These are phyloP conservation scores for Scheffersomyces stipitis DNA, from an alignment of 805 yeast species.

Conservation along the genomic window DNA sequence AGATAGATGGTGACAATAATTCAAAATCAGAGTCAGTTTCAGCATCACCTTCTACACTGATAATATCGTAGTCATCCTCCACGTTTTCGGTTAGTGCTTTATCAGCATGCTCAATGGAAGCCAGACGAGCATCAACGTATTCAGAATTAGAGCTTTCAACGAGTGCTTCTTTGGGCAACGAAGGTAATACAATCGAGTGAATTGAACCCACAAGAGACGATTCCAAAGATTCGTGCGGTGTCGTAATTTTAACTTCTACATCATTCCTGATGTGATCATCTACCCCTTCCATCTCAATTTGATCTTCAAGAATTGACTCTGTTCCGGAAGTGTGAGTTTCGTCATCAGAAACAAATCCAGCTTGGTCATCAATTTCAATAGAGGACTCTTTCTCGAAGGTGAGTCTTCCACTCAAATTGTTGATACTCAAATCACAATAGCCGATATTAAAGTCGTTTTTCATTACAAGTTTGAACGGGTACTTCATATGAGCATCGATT, in stretches of 20 bases:
- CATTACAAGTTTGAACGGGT: slow-evolving; percentile 32
- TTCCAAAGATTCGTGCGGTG: neutral
- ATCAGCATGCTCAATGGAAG: slow-evolving; percentile 2
- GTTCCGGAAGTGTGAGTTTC: slow-evolving; percentile 6
- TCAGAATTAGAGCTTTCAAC: slow-evolving; percentile 14
- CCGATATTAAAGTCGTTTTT: slow-evolving; percentile 18
- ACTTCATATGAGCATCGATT: slow-evolving; percentile 29
- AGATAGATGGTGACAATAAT: slow-evolving; percentile 28
- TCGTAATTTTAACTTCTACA: slow-evolving; percentile 1
- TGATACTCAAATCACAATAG: slow-evolving; percentile 20
- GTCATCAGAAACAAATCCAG: neutral
- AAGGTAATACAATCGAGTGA: slow-evolving; percentile 31
- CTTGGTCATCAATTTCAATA: neutral
- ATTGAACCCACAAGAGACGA: slow-evolving; percentile 15
- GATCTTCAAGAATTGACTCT: slow-evolving; percentile 5
- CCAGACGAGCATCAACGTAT: slow-evolving; percentile 19
- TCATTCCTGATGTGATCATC: slow-evolving; percentile 10
- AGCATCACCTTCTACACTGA: slow-evolving; percentile 29
- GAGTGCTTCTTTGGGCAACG: slow-evolving; percentile 27
- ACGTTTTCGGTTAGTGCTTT: slow-evolving; percentile 3
- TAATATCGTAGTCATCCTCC: slow-evolving; percentile 34
- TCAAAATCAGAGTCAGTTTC: slow-evolving; percentile 35
- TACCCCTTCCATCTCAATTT: slow-evolving; percentile 7
- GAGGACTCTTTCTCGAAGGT: slow-evolving; percentile 5
- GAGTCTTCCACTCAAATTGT: slow-evolving; percentile 23